phyloP scores from a whole-genome alignment of 2,329 filamentous ascomycete genomes.

The Paecilomyces sp. region DNA sequence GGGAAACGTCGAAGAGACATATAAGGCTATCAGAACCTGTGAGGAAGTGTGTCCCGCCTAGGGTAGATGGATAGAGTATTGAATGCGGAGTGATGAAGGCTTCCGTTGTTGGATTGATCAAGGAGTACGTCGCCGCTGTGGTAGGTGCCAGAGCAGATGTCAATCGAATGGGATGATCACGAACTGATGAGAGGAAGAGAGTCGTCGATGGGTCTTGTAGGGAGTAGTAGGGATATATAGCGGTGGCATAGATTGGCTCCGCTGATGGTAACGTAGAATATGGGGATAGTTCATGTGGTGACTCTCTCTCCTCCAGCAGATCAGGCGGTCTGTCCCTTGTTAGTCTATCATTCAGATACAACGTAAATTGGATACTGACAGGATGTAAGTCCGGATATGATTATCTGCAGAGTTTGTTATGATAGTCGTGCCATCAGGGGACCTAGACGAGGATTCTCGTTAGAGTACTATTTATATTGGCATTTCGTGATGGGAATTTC shows the following conservation, averaged over 20 bases:
- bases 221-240: slow-evolving; percentile 49
- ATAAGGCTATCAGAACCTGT: slow-evolving; percentile 50
- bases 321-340: slow-evolving; percentile 35
- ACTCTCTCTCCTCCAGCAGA: slow-evolving; percentile 34
- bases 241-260: slow-evolving; percentile 47
- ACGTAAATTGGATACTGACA: slow-evolving; percentile 30
- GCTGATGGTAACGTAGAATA: slow-evolving; percentile 41
- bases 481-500: neutral
- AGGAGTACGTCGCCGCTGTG: slow-evolving; percentile 46
- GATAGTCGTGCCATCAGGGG: slow-evolving; percentile 51
- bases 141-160: slow-evolving; percentile 47
- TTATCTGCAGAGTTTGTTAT: slow-evolving; percentile 48
- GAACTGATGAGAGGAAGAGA: slow-evolving; percentile 45
- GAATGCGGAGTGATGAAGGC: slow-evolving; percentile 48
- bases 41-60: slow-evolving; percentile 46
- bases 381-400: slow-evolving; percentile 46
- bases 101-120: slow-evolving; percentile 50
- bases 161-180: slow-evolving; percentile 51
- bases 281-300: slow-evolving; percentile 32
- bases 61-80: slow-evolving; percentile 43
- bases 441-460: slow-evolving; percentile 22
- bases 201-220: slow-evolving; percentile 43
- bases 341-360: slow-evolving; percentile 4
- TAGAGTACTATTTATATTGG: slow-evolving; percentile 1
- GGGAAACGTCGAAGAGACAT: slow-evolving; percentile 49